Conservation (phyloP, 1,284 basidiomycete species). For the Ganoderma meredithae region DNA sequence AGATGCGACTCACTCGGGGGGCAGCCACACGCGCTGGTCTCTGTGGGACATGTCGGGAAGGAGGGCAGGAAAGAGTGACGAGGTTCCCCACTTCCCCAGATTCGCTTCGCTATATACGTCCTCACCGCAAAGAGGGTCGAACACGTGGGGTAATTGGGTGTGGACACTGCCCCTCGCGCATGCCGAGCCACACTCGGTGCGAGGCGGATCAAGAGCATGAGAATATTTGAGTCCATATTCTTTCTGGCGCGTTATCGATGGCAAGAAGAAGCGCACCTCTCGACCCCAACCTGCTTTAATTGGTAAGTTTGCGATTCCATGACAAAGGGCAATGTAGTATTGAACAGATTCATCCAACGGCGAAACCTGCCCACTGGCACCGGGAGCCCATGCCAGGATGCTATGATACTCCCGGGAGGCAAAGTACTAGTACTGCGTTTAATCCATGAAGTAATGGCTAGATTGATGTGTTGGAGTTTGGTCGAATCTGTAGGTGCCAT, state of each 20-base stretch:
- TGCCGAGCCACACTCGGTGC: not conserved
- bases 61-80: slow-evolving; percentile 2
- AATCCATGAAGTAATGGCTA: too few relatives aligned
- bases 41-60: not conserved
- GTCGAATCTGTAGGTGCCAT: too few relatives aligned
- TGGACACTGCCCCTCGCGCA: not conserved
- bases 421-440: too few relatives aligned
- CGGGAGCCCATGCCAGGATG: too few relatives aligned
- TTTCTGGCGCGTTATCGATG: not conserved
- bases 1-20: not conserved
- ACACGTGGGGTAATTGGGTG: slow-evolving; percentile 1
- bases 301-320: too few relatives aligned
- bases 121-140: not conserved
- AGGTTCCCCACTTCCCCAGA: not conserved
- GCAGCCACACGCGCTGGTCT: not conserved
- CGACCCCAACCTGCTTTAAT: not conserved
- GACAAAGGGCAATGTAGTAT: too few relatives aligned
- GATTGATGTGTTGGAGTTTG: too few relatives aligned
- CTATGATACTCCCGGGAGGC: too few relatives aligned
- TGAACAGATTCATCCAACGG: too few relatives aligned
- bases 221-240: not conserved
- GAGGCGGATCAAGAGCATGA: not conserved
- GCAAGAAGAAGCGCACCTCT: not conserved
- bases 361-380: too few relatives aligned
- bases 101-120: not conserved